Evolutionary conservation across 495 filamentous ascomycete species (phyloP).

Genomic region (Echria macrotheca): DNA sequence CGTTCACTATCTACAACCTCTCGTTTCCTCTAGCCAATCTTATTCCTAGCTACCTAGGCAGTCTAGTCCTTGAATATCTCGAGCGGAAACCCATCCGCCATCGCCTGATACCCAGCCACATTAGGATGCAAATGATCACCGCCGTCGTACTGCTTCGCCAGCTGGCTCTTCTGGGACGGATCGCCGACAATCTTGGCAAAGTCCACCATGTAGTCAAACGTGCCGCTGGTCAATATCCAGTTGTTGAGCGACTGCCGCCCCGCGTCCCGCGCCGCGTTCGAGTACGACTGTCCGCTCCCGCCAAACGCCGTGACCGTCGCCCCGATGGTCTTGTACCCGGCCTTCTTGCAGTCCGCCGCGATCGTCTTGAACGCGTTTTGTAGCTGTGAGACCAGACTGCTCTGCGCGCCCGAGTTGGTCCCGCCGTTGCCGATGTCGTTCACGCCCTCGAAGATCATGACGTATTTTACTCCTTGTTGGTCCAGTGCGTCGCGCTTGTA

Average conservation of each 20-base stretch:
- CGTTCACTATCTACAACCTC: neutral
- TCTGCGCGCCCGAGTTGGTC: neutral
- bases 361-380: conserved; percentile 56
- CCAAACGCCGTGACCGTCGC: conserved; percentile 68
- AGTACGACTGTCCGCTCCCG: conserved; percentile 46
- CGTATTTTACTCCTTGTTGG: conserved; percentile 52
- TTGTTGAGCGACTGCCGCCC: conserved; percentile 56
- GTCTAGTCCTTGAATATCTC: conserved; percentile 49
- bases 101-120: conserved; percentile 54
- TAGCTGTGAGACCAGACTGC: conserved; percentile 45
- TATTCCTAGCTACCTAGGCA: too few relatives aligned
- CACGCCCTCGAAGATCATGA: conserved; percentile 67
- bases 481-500: conserved; percentile 60
- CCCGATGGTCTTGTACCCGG: conserved; percentile 53
- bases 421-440: conserved; percentile 60
- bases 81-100: conserved; percentile 58
- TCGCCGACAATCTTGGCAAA: conserved; percentile 56
- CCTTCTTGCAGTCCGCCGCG: conserved; percentile 48
- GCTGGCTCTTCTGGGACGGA: conserved; percentile 33
- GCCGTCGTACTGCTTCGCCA: conserved; percentile 52
- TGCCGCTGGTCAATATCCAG: conserved; percentile 54
- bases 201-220: conserved; percentile 60
- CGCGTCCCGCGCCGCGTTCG: conserved; percentile 48
- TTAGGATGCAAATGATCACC: conserved; percentile 72
- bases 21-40: neutral